These are phyloP conservation scores for Mortierella polycephala DNA, from an alignment of 371 early-diverging fungal genomes.

Conservation along the genomic window DNA sequence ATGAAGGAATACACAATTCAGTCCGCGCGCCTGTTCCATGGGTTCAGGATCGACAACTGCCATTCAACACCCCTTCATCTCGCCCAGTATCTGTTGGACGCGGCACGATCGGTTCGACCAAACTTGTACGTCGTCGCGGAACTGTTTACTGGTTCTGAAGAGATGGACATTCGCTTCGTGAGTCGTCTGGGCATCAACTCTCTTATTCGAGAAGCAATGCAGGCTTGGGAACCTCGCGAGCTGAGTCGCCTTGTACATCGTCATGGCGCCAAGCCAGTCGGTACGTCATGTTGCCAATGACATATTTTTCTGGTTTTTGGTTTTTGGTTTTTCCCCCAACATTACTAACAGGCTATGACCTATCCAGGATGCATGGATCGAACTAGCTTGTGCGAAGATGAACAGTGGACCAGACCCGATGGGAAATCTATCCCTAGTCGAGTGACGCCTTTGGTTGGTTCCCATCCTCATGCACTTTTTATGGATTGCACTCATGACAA, in stretches of 20 bases:
- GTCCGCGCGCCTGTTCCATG: slow-evolving; percentile 92
- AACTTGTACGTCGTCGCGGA: slow-evolving; percentile 97
- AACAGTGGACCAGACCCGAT: slow-evolving; percentile 35
- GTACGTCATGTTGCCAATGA: too few species aligned
- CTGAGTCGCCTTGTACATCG: slow-evolving; percentile 89
- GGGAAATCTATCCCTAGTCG: slow-evolving; percentile 33
- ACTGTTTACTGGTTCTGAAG: slow-evolving; percentile 95
- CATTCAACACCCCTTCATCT: slow-evolving; percentile 97
- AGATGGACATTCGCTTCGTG: slow-evolving; percentile 90
- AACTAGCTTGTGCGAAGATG: slow-evolving; percentile 32
- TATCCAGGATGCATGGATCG: slow-evolving; percentile 49
- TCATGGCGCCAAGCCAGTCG: slow-evolving; percentile 90
- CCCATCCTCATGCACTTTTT: slow-evolving; percentile 91
- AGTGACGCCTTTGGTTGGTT: slow-evolving; percentile 53
- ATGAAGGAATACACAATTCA: slow-evolving; percentile 88
- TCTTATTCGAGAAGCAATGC: slow-evolving; percentile 96
- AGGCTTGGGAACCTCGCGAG: slow-evolving; percentile 94
- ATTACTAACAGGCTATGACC: not conserved
- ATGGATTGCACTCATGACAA: slow-evolving; percentile 99
- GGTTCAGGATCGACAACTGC: slow-evolving; percentile 98
- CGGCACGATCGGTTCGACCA: slow-evolving; percentile 85
- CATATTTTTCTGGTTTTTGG: not conserved
- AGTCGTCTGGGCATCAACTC: slow-evolving; percentile 94
- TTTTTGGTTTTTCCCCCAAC: not conserved
- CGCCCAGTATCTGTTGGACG: slow-evolving; percentile 91